Evolutionary conservation across 75 land plant species (phyloP), one percentile per base, ranked within the genome.

Genomic region (Sequoiadendron giganteum): DNA sequence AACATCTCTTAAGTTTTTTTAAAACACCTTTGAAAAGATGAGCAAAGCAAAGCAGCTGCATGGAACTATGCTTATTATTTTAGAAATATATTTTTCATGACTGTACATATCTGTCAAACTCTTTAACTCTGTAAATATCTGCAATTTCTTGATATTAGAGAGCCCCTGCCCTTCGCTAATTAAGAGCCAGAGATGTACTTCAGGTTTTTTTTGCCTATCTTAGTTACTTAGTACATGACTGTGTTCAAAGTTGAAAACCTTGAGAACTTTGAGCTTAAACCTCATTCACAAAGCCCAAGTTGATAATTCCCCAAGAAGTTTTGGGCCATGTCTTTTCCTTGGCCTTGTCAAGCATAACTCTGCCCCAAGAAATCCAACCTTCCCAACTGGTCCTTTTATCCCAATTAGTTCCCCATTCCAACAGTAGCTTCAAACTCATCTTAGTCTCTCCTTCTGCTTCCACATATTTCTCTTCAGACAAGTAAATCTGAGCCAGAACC

Each of bases 341-440:
- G 19, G 92, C 93, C 68, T 92, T 91, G 72, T 65, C 45, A 7
- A 45, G 87, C 49, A 91, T 36, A 14, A 92, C 92, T 45, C 93
- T 87, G 4, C 54, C 86, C 89, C 89, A 92, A 3, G 93, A 88
- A 85, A 92, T 76, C 93, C 93, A 92, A 2, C 90, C 90, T 56
- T 91, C 93, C 93, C 92, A 92, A 2, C 89, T 43, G 78, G 89
- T 65, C 11, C 92, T 75, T 73, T 92, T 92, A 77, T 92, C 93
- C 93, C 90, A 92, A 70, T 19, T 52, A 21, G 90, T 91, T 5
- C 91, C 90, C 92, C 92, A 92, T 82, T 92, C 81, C 68, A 91
- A 49, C 85, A 92, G 77, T 38, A 86, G 86, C 75, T 73, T 52
- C 85, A 92, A 28, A 15, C 93, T 92, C 65, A 36, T 81, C 7